These are phyloP conservation scores for Xerocomellus amylosporus DNA, from an alignment of 768 basidiomycete species.

Conservation along the genomic window DNA sequence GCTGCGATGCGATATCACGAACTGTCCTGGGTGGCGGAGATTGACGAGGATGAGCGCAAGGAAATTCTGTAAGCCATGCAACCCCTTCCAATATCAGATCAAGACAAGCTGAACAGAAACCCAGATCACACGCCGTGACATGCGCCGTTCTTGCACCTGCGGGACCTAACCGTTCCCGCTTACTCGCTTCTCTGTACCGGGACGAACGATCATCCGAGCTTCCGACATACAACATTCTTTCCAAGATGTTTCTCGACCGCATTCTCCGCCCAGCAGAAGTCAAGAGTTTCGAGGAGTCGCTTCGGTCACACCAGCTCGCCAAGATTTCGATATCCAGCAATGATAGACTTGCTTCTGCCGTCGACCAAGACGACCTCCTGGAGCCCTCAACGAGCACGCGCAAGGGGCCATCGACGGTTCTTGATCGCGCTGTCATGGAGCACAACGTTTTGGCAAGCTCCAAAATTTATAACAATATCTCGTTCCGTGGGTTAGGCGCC, in stretches of 20 bases:
- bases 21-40: constrained; percentile 83
- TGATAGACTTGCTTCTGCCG: constrained; percentile 69
- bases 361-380: constrained; percentile 51
- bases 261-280: constrained; percentile 90
- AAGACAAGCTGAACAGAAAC: constrained; percentile 7
- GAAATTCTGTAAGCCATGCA: constrained; percentile 75
- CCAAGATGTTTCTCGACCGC: constrained; percentile 98
- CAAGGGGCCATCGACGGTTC: constrained; percentile 90
- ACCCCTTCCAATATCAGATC: neutral
- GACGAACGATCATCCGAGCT: constrained; percentile 87
- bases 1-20: constrained; percentile 95
- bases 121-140: constrained; percentile 85
- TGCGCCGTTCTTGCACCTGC: constrained; percentile 97
- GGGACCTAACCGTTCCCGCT: constrained; percentile 91
- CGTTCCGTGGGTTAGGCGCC: constrained; percentile 89
- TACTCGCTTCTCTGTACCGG: constrained; percentile 88
- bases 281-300: constrained; percentile 80
- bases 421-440: constrained; percentile 98
- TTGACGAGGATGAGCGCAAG: constrained; percentile 90
- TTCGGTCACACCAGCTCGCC: constrained; percentile 94
- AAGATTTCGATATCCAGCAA: constrained; percentile 82
- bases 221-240: constrained; percentile 83
- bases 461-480: constrained; percentile 97
- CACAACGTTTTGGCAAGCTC: constrained; percentile 97
- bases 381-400: constrained; percentile 68